Base-by-base conservation (phyloP, 768 basidiomycete species). In the Paxillus rubicundulus region DNA sequence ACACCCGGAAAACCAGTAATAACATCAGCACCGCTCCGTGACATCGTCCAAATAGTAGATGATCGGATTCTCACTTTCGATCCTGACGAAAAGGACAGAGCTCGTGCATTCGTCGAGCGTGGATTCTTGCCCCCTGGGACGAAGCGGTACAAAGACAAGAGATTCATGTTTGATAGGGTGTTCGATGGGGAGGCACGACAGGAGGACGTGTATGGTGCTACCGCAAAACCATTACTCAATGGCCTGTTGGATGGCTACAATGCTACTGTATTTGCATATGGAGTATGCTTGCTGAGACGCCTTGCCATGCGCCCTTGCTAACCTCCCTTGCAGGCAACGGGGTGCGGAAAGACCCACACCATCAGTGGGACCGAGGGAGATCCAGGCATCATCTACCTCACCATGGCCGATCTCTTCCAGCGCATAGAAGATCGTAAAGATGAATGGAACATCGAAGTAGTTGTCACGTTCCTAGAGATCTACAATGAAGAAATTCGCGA, bases 271-370 rank as follows among this genome's bases (percentile, higher is more conserved):
- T 98, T 99, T 75, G 97, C 97, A 4, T 99, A 99, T 69, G 97
- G 97, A 34, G 97, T 98, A 70, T 69, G 90, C 76, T 50, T 42
- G 56, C 55, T 37, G 36, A 46, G 47, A 52, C 45, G 9, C 34
- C 36, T 17, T 49, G 21, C 46, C 21, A 14, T 17, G 28, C 30
- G 18, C 47, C 49, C 27, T 58, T 27, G 43, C 57, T 45, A 49
- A 63, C 58, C 44, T 47, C 55, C 40, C 44, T 52, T 39, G 17
- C 64, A 98, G 97, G 97, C 97, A 20, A 98, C 97, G n/a, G 97
- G 97, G n/a, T 98, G 97, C 68, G 97, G 97, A 58, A 99, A 99
- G 72, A 99, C 97, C 5, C 95, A 98, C 71, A 99, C 97, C 17
- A 98, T 99, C 69, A 97, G 93, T 62, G 96, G 96, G 52, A 87